These are phyloP conservation scores for Hordeum pubiflorum DNA, from an alignment of 202 grass and related monocot genomes.

Conservation along the genomic window DNA sequence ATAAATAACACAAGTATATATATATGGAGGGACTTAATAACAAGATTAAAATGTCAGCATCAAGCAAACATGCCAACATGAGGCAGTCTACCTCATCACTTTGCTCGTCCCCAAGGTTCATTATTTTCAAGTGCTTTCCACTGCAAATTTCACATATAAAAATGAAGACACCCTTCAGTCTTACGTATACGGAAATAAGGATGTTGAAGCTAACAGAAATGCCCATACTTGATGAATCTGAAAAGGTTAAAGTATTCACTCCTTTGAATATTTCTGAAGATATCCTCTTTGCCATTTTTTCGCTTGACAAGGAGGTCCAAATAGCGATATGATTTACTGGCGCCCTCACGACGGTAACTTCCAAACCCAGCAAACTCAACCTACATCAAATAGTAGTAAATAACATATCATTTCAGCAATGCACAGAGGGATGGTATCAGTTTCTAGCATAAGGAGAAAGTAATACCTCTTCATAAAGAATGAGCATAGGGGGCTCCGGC, in stretches of 20 bases:
- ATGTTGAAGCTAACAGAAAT: constrained; percentile 19
- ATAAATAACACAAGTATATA: constrained; percentile 19
- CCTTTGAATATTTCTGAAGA: constrained; percentile 98
- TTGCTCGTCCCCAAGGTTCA: constrained; percentile 86
- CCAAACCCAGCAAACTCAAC: constrained; percentile 97
- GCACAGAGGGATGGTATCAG: background rate
- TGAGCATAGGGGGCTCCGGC: constrained; percentile 93
- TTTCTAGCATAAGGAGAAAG: constrained; percentile 11
- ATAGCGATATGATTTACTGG: constrained; percentile 80
- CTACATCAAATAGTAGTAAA: constrained; percentile 40
- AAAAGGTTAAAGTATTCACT: constrained; percentile 95
- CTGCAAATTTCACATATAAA: constrained; percentile 39
- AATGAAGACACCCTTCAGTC: background rate
- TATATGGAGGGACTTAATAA: constrained; percentile 2
- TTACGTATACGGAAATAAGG: background rate
- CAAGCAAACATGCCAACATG: constrained; percentile 19
- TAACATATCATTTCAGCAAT: background rate
- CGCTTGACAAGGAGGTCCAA: constrained; percentile 90
- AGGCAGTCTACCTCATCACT: constrained; percentile 81
- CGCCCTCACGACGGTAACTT: constrained; percentile 68
- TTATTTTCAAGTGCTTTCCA: constrained; percentile 80
- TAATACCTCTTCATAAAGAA: constrained; percentile 84
- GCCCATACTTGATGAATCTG: constrained; percentile 71
- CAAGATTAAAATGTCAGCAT: constrained; percentile 20
- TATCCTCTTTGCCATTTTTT: constrained; percentile 88